Conservation (phyloP, 2,329 filamentous ascomycete genomes). For the Boeremia lycopersici region DNA sequence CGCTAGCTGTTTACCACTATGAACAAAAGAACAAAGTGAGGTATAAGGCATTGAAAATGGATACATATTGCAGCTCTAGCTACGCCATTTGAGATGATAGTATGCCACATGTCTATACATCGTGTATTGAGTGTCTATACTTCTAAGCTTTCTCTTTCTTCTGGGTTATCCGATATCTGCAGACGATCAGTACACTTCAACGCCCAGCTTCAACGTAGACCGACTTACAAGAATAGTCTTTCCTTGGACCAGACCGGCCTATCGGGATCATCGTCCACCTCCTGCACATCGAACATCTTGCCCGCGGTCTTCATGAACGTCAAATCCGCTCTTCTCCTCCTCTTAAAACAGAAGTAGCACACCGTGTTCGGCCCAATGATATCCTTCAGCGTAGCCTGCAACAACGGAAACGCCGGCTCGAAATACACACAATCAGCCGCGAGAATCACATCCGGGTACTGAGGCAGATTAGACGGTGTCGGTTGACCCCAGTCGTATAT, state of each 20-base stretch:
- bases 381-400: slow-evolving; percentile 77
- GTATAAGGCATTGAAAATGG: too few relatives aligned
- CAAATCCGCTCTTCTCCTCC: slow-evolving; percentile 73
- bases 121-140: neutral
- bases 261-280: slow-evolving; percentile 57
- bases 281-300: slow-evolving; percentile 56
- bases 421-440: slow-evolving; percentile 98
- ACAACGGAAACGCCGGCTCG: slow-evolving; percentile 89
- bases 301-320: slow-evolving; percentile 58
- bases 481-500: slow-evolving; percentile 78
- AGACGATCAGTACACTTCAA: neutral
- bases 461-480: slow-evolving; percentile 49
- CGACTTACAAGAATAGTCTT: slow-evolving; percentile 56
- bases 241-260: slow-evolving; percentile 53
- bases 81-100: too few relatives aligned
- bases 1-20: too few relatives aligned
- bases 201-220: too few relatives aligned
- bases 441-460: slow-evolving; percentile 79
- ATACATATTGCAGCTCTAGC: too few relatives aligned
- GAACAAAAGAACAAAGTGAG: too few relatives aligned
- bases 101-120: neutral
- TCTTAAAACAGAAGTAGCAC: slow-evolving; percentile 94
- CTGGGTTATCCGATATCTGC: slow-evolving; percentile 31
- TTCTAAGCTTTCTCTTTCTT: slow-evolving; percentile 14
- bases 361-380: slow-evolving; percentile 69